A percentile compares a stretch with the other conserved stretches of the same genome.
Evolutionary conservation across 257 asterid species (phyloP).

Genomic region (Handroanthus guayacan): DNA sequence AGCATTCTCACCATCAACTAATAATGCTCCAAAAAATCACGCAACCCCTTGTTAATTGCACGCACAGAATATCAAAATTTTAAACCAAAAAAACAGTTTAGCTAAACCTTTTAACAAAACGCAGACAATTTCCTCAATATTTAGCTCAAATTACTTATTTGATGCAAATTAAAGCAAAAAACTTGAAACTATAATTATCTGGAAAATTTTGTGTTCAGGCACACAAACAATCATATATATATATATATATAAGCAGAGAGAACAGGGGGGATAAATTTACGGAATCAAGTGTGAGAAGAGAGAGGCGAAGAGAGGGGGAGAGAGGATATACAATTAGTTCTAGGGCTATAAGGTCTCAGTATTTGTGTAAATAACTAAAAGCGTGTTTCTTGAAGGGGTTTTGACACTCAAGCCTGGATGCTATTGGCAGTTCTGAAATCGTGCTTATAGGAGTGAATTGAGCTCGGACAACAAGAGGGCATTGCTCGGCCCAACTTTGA

Average conservation of each 20-base stretch:
- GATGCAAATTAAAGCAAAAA: background rate
- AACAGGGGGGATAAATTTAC: background rate
- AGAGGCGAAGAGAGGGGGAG: background rate
- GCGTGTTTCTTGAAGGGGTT: background rate
- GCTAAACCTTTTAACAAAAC: conserved; percentile 3
- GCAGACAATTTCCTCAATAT: conserved; percentile 13
- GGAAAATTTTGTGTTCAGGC: background rate
- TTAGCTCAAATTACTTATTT: conserved; percentile 21
- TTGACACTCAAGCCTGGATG: background rate
- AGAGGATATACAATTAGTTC: background rate
- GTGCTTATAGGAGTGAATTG: background rate
- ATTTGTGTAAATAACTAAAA: conserved; percentile 12
- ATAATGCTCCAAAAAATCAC: conserved; percentile 15
- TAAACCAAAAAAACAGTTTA: background rate
- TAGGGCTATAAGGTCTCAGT: conserved; percentile 34
- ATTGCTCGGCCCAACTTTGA: background rate
- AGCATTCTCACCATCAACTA: conserved; percentile 27
- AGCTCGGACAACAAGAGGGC: background rate
- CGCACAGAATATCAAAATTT: background rate
- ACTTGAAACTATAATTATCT: conserved; percentile 3
- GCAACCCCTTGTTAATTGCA: conserved; percentile 1
- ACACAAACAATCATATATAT: background rate
- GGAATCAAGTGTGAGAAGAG: background rate
- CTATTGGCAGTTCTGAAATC: background rate
- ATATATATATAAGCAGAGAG: background rate